Evolutionary conservation across 2,329 filamentous ascomycete species (phyloP).

Genomic region (Ceratocystis smalleyi): DNA sequence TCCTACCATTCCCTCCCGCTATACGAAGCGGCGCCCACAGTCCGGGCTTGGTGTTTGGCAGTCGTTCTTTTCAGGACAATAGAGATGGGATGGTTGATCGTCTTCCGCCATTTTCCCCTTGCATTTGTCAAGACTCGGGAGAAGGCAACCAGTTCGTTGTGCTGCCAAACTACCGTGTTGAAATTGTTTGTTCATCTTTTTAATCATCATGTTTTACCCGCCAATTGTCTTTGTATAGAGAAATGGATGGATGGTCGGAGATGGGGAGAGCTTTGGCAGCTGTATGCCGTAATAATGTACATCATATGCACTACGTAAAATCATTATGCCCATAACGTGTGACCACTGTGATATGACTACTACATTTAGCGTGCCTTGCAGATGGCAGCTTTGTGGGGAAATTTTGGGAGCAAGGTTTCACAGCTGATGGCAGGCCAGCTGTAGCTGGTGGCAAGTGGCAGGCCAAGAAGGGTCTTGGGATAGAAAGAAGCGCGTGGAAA

Average conservation of each 20-base stretch:
- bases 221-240: not conserved
- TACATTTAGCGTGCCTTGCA: not conserved
- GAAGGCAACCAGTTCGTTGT: not conserved
- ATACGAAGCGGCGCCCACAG: conserved; percentile 3
- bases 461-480: not conserved
- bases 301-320: not conserved
- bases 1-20: not conserved
- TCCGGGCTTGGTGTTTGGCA: conserved; percentile 3
- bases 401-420: not conserved
- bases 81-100: not conserved
- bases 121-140: not conserved
- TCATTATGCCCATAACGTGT: not conserved
- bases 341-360: not conserved
- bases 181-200: not conserved
- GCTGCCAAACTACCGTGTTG: not conserved
- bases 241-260: not conserved
- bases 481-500: not conserved
- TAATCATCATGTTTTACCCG: not conserved
- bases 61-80: not conserved
- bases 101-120: not conserved
- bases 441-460: not conserved
- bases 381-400: not conserved
- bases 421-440: not conserved
- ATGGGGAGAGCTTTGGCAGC: too few species aligned
- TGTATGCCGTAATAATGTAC: too few species aligned